phyloP scores from a whole-genome alignment of 2,329 filamentous ascomycete species.

The Exophiala sp. region DNA sequence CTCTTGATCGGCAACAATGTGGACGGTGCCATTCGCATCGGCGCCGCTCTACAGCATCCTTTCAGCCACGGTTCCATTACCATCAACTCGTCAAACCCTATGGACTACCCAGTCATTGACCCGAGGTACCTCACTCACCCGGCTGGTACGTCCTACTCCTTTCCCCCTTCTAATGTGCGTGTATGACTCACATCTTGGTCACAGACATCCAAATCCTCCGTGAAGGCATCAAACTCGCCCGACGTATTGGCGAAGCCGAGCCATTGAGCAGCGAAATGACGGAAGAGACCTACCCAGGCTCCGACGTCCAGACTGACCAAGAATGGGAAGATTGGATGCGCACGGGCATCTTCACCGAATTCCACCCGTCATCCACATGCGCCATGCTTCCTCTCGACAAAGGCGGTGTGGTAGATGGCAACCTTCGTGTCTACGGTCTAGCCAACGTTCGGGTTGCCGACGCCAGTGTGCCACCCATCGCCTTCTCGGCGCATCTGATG shows the following conservation, averaged over 20 bases:
- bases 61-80: slow-evolving; percentile 26
- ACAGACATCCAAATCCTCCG: slow-evolving; percentile 39
- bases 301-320: slow-evolving; percentile 23
- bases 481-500: slow-evolving; percentile 35
- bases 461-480: slow-evolving; percentile 34
- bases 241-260: slow-evolving; percentile 31
- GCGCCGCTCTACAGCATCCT: slow-evolving; percentile 26
- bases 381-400: slow-evolving; percentile 43
- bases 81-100: slow-evolving; percentile 33
- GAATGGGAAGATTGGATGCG: slow-evolving; percentile 32
- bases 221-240: slow-evolving; percentile 34
- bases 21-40: slow-evolving; percentile 22
- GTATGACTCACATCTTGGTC: slow-evolving; percentile 5
- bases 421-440: slow-evolving; percentile 42
- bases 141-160: slow-evolving; percentile 22
- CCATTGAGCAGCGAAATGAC: slow-evolving; percentile 35
- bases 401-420: slow-evolving; percentile 41
- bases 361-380: slow-evolving; percentile 33
- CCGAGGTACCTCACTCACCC: slow-evolving; percentile 42
- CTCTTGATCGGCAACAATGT: slow-evolving; percentile 30
- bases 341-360: slow-evolving; percentile 22
- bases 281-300: slow-evolving; percentile 27
- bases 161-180: background rate
- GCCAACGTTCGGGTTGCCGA: slow-evolving; percentile 34
- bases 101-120: slow-evolving; percentile 38